phyloP scores from a whole-genome alignment of 805 yeast genomes.

The Phaffomyces antillensis region DNA sequence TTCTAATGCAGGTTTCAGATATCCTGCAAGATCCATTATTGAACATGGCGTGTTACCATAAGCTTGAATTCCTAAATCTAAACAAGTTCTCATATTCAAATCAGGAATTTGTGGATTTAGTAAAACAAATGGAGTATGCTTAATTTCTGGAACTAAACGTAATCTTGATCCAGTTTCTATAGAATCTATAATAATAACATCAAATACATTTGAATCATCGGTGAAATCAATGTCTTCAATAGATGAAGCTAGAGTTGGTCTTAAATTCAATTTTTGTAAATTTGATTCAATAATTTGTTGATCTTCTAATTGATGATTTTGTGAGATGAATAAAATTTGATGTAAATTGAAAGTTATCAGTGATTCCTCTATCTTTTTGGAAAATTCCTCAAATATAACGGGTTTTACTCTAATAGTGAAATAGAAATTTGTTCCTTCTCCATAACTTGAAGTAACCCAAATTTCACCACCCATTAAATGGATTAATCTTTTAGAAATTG shows the following conservation, averaged over 20 bases:
- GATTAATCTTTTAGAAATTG: slow-evolving; percentile 80
- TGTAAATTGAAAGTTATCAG: slow-evolving; percentile 67
- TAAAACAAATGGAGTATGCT: slow-evolving; percentile 77
- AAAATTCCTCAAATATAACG: slow-evolving; percentile 39
- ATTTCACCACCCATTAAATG: slow-evolving; percentile 91
- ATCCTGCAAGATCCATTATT: slow-evolving; percentile 71
- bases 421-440: slow-evolving; percentile 75
- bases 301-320: slow-evolving; percentile 48
- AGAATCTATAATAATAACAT: slow-evolving; percentile 76
- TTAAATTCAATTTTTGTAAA: slow-evolving; percentile 48
- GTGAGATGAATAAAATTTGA: slow-evolving; percentile 61
- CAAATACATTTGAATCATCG: slow-evolving; percentile 43
- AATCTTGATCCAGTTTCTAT: slow-evolving; percentile 65
- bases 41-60: slow-evolving; percentile 87
- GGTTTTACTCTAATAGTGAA: slow-evolving; percentile 75
- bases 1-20: slow-evolving; percentile 78
- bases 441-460: slow-evolving; percentile 79
- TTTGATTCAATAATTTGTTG: slow-evolving; percentile 42
- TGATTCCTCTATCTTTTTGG: slow-evolving; percentile 59
- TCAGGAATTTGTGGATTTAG: slow-evolving; percentile 72
- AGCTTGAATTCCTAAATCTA: slow-evolving; percentile 80
- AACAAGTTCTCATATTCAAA: slow-evolving; percentile 71
- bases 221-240: slow-evolving; percentile 48
- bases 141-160: slow-evolving; percentile 65
- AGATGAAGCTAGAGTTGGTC: slow-evolving; percentile 53